Base-by-base conservation (phyloP, 1,284 basidiomycete species). In the Omphalotus olearius region DNA sequence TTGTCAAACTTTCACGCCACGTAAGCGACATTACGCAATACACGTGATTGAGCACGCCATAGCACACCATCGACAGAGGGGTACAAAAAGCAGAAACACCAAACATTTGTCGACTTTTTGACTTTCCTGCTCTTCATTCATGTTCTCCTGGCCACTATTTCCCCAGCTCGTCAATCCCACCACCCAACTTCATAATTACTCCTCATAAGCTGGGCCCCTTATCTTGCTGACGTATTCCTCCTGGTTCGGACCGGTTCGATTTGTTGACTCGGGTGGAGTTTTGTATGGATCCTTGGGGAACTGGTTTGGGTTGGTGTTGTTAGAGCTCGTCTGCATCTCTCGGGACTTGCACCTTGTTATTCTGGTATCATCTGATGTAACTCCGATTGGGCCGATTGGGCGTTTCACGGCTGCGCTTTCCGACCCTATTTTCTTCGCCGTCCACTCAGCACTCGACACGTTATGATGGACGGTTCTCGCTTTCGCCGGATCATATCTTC, bases 21-120 rank as follows among this genome's bases (percentile, higher is more conserved):
- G 30, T 18, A 16, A 45, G 28, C 17, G 28, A 7, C 4, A 10
- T 45, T 35, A 45, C 28, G 44, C 25, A 14, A 2, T 17, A 33
- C 64, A 66, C 66, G 61, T 68, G 66, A 59, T 2, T 30, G 41
- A 73, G 68, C 69, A 71, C 71, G 69, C 71, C 64, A 73, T 72
- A 69, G 67, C 66, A 69, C 72, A 60, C 69, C 66, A 72, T 72
- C 64, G 68, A 66, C 66, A 68, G 67, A 66, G 62, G 55, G 50
- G 50, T 40, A 59, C 59, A 51, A 63, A 61, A 65, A 56, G 61
- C 44, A 49, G 7, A 16, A 16, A 18, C 39, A 17, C 3, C 16
- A 13, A 16, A 1, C 1, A n/a, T 1, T 28, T 28, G n/a, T 3
- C 16, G 7, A 2, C 7, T 42, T 42, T 14, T 42, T 42, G 20